Evolutionary conservation across 495 filamentous ascomycete species (phyloP), one percentile per base, ranked within the genome.

Genomic region (Aspergillus ostianus): DNA sequence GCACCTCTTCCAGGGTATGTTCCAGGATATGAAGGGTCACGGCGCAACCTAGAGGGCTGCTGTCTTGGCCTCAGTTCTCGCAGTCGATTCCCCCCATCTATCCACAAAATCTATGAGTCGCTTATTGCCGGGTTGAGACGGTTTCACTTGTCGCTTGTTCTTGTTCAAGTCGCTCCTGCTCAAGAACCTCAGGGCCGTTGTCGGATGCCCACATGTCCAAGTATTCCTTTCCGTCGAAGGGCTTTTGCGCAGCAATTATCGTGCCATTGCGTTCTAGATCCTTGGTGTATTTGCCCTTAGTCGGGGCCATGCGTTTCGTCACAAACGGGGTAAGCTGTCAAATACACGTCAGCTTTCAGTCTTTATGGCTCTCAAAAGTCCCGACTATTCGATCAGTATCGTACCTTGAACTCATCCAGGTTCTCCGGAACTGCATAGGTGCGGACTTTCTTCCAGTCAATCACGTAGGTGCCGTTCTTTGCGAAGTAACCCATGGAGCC

Each of bases 401-500:
- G 32, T 68, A 96, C 93, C 78, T 89, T 89, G 75, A 89, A 95
- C 12, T 75, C 76, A 5, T 78, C 76, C 58, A 96, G 66, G 18
- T 79, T 76, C 48, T 85, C 72, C 4, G 93, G 92, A 51, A 88
- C 87, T 20, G 90, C 87, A 73, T 96, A 98, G 15, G 91, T 96
- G 69, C 94, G 88, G 60, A 97, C 91, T 74, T 94, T 96, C 21
- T 77, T 64, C 82, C 83, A 93, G 58, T 97, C 87, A 65, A 97
- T 86, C 9, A 86, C 70, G 72, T 92, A 98, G 32, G 86, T 86
- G 70, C 93, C 93, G 73, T 87, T 83, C 70, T 90, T 91, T 19
- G 90, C 92, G 74, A 96, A 93, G 32, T 78, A 72, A 62, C 94
- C 94, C 86, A 93, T 90, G 44, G 87, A 84, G 13, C 95, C 95